These are phyloP conservation scores for Pecoramyces ruminantium DNA, from an alignment of 192 early-diverging fungal genomes.

Conservation along the genomic window DNA sequence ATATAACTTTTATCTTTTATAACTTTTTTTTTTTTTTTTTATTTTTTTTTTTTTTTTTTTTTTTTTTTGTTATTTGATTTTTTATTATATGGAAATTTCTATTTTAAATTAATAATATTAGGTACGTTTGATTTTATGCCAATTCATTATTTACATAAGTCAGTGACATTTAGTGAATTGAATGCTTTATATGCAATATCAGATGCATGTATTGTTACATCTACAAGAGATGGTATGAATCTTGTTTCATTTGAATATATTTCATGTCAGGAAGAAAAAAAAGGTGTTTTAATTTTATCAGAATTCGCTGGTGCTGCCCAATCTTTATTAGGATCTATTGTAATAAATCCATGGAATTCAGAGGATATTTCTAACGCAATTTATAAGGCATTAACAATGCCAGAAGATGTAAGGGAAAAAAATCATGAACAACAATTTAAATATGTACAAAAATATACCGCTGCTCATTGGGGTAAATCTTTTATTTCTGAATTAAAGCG, in stretches of 20 bases:
- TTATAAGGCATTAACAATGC: conserved; percentile 20
- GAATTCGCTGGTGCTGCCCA: conserved; percentile 38
- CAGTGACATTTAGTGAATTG: background rate
- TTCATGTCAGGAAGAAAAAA: conserved; percentile 29
- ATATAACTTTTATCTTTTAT: too few species aligned
- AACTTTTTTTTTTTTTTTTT: too few species aligned
- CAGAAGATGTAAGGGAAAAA: conserved; percentile 17
- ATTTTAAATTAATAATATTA: background rate
- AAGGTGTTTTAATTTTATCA: conserved; percentile 29
- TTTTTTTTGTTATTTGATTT: too few species aligned
- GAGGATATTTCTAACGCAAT: conserved; percentile 23
- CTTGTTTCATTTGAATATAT: conserved; percentile 38
- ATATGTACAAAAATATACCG: background rate
- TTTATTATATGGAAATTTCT: too few species aligned
- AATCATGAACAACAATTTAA: conserved; percentile 14
- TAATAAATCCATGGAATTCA: conserved; percentile 35
- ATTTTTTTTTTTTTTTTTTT: too few species aligned
- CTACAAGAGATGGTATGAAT: conserved; percentile 39
- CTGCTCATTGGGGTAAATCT: conserved; percentile 12
- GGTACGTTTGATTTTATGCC: background rate
- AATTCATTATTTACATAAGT: background rate
- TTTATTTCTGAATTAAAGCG: conserved; percentile 7
- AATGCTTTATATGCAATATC: conserved; percentile 11
- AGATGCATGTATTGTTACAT: conserved; percentile 36
- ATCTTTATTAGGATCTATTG: conserved; percentile 26